Percentiles rank a stretch among this genome's conserved stretches.
Evolutionary conservation across 2,329 filamentous ascomycete genomes (phyloP).

Genomic region (Xylaria sp.): DNA sequence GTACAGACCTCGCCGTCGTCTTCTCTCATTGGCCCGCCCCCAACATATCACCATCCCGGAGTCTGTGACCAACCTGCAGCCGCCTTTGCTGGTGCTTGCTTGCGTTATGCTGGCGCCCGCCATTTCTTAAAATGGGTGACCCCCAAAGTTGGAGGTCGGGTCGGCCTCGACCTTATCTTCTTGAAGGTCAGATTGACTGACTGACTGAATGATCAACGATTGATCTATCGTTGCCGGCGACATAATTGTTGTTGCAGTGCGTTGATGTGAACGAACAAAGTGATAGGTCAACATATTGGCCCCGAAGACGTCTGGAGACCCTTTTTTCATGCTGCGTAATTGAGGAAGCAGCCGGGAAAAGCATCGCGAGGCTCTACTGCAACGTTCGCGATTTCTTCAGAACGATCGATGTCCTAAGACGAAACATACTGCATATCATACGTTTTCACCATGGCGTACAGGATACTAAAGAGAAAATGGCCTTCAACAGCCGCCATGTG

Average conservation of each 20-base stretch:
- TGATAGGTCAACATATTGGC: slow-evolving; percentile 32
- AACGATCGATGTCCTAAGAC: slow-evolving; percentile 18
- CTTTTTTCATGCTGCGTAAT: slow-evolving; percentile 6
- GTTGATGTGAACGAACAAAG: slow-evolving; percentile 42
- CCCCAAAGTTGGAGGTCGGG: slow-evolving; percentile 29
- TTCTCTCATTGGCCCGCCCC: slow-evolving; percentile 46
- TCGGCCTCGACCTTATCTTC: slow-evolving; percentile 32
- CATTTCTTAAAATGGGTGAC: slow-evolving; percentile 42
- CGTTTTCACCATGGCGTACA: slow-evolving; percentile 56
- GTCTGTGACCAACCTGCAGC: slow-evolving; percentile 49
- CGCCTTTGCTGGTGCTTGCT: slow-evolving; percentile 38
- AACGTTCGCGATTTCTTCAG: slow-evolving; percentile 29
- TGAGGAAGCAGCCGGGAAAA: not conserved
- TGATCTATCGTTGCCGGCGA: slow-evolving; percentile 12
- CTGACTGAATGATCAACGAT: slow-evolving; percentile 4
- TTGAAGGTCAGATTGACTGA: slow-evolving; percentile 16
- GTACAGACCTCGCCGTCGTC: slow-evolving; percentile 31
- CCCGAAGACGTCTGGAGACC: slow-evolving; percentile 9
- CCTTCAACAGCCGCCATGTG: slow-evolving; percentile 67
- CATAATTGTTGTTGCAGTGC: slow-evolving; percentile 20
- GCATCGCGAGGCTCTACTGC: slow-evolving; percentile 35
- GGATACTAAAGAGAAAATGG: slow-evolving; percentile 69
- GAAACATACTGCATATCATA: not conserved
- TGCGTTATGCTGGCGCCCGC: slow-evolving; percentile 35
- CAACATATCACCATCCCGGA: slow-evolving; percentile 45